Evolutionary conservation across 1,284 basidiomycete species (phyloP), one percentile per base, ranked within the genome.

Genomic region (Tilletia horrida): DNA sequence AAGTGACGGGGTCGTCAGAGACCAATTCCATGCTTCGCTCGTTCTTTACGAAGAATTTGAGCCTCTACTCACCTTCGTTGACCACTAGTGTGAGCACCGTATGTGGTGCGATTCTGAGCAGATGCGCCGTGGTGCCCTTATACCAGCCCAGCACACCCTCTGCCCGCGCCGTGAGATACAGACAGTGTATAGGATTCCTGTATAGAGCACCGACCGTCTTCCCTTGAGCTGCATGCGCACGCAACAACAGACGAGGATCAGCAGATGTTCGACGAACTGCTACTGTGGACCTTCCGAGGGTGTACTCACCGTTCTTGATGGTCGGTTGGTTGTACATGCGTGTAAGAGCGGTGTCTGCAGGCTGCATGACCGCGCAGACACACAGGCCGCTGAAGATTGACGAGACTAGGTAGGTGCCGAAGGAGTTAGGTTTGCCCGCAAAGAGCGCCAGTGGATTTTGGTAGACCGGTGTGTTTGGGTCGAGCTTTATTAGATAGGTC

Each of bases 131-230:
- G 29, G 78, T 78, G 14, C 79, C 79, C 74, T 81, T 81, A 72
- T 81, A 81, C 78, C 77, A 79, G 14, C 92, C 95, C 50, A 88
- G 84, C 11, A 94, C 84, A 47, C 95, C 95, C 84, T 98, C 95
- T 0, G 90, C 85, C 81, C 90, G 90, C 73, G 92, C 87, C 0
- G 94, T 98, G 85, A 97, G 95, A 90, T 91, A 96, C 63, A 98
- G 85, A 83, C 94, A 97, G 79, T 97, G 93, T 75, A 97, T 88
- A 1, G 94, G 94, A 81, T 91, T 94, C 75, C 78, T 80, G 71
- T 68, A 73, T 9, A 73, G 69, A 44, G 68, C 71, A 7, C 71
- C 73, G 0, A 73, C 42, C 23, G 65, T 43, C 9, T 31, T 59
- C 3, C 64, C 40, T 31, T 62, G 44, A 23, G 50, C 35, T 42